A percentile compares a stretch with the other conserved stretches of the same genome.
These are phyloP conservation scores for Tolypocladium sp. DNA, from an alignment of 2,329 filamentous ascomycete species.

Conservation along the genomic window DNA sequence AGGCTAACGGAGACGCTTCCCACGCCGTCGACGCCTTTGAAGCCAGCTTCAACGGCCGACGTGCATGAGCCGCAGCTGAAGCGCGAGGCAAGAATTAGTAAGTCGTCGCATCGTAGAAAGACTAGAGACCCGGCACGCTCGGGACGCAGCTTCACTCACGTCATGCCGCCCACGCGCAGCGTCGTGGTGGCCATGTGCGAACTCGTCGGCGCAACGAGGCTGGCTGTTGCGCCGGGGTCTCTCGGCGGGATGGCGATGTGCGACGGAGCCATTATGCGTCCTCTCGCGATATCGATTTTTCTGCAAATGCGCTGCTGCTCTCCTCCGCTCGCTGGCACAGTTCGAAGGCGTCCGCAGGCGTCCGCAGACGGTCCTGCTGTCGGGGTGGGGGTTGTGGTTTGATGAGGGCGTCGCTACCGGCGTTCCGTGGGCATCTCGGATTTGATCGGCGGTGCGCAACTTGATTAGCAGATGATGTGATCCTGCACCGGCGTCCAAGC, in stretches of 20 bases:
- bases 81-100: conserved; percentile 27
- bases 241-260: conserved; percentile 37
- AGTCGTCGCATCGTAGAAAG: neutral
- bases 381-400: neutral
- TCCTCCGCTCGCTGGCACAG: neutral
- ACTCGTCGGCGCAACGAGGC: conserved; percentile 20
- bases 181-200: conserved; percentile 82
- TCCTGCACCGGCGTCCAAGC: neutral
- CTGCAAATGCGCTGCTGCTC: neutral
- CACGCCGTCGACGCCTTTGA: conserved; percentile 72
- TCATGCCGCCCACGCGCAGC: conserved; percentile 82
- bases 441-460: neutral
- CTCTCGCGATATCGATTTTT: neutral
- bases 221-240: conserved; percentile 18
- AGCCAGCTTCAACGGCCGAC: conserved; percentile 86
- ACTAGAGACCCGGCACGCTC: neutral
- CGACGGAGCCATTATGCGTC: conserved; percentile 37
- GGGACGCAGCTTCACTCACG: conserved; percentile 35
- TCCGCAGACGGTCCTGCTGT: neutral
- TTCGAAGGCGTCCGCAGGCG: neutral
- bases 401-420: neutral
- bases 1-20: conserved; percentile 85
- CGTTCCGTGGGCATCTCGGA: neutral
- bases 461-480: neutral
- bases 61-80: conserved; percentile 86